A percentile compares a stretch with the other conserved stretches of the same genome.
These are phyloP conservation scores for Irpex lacteus DNA, from an alignment of 1,284 basidiomycete genomes.

Conservation along the genomic window DNA sequence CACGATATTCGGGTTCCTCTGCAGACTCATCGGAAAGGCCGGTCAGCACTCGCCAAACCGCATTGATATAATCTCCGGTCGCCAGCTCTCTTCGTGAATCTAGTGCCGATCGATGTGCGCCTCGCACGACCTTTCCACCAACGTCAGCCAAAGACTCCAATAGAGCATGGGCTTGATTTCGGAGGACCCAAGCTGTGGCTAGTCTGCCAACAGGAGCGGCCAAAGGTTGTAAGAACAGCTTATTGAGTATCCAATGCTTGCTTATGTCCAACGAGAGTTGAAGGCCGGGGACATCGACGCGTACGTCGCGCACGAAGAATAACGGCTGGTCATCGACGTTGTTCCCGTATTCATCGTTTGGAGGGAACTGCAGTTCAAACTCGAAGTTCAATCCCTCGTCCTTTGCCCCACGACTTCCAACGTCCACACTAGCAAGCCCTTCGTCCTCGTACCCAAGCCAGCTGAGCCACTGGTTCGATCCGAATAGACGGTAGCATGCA, in stretches of 20 bases:
- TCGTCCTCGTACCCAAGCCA: constrained; percentile 41
- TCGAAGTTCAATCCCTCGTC: constrained; percentile 35
- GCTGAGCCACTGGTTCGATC: constrained; percentile 11
- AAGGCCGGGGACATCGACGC: constrained; percentile 36
- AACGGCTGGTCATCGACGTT: constrained; percentile 25
- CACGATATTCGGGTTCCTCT: constrained; percentile 14
- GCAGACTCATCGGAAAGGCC: not conserved
- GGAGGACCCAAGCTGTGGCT: constrained; percentile 26
- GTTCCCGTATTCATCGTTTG: constrained; percentile 19
- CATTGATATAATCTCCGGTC: constrained; percentile 20
- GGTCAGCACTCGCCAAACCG: constrained; percentile 31
- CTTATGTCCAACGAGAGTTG: constrained; percentile 37
- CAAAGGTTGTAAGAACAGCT: constrained; percentile 43
- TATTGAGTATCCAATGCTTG: constrained; percentile 49
- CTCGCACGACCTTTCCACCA: constrained; percentile 26
- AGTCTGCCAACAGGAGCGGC: constrained; percentile 34
- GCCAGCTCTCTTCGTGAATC: constrained; percentile 11
- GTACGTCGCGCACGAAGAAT: constrained; percentile 40
- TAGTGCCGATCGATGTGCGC: constrained; percentile 7
- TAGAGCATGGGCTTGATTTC: constrained; percentile 29
- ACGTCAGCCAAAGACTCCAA: constrained; percentile 31
- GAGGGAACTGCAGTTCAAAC: constrained; percentile 37
- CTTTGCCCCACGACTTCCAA: constrained; percentile 22
- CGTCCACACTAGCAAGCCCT: constrained; percentile 41
- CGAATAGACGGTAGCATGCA: constrained; percentile 32